Evolutionary conservation across 2,329 filamentous ascomycete species (phyloP).

Genomic region (Periconia sp.): DNA sequence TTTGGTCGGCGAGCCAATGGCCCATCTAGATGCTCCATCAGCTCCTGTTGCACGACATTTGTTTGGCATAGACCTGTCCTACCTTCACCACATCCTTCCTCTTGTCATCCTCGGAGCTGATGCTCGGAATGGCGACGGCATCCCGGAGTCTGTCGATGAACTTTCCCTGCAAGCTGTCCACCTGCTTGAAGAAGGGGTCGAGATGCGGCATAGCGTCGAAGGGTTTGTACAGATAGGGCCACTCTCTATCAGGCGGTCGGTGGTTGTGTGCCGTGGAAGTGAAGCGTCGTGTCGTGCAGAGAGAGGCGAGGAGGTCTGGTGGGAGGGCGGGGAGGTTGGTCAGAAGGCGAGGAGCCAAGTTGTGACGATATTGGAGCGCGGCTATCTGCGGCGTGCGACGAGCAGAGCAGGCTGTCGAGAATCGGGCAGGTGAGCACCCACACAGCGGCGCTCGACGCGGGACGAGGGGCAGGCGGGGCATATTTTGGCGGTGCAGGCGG

Average conservation of each 20-base stretch:
- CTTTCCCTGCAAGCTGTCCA: conserved; percentile 76
- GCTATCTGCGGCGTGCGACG: conserved; percentile 38
- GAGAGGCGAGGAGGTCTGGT: conserved; percentile 15
- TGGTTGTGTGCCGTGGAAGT: conserved; percentile 3
- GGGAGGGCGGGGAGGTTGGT: conserved; percentile 15
- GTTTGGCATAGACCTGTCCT: conserved; percentile 19
- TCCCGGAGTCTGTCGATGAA: conserved; percentile 91
- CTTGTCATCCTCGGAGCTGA: conserved; percentile 89
- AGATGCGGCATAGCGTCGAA: conserved; percentile 80
- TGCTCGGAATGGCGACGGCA: conserved; percentile 94
- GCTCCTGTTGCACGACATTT: not conserved
- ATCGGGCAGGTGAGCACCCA: conserved; percentile 36
- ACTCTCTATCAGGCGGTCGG: conserved; percentile 24
- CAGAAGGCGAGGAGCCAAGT: conserved; percentile 17
- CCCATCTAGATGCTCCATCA: conserved; percentile 69
- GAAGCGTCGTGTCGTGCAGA: conserved; percentile 23
- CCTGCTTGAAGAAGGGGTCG: conserved; percentile 91
- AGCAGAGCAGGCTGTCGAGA: conserved; percentile 17
- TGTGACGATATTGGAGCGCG: conserved; percentile 19
- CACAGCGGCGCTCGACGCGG: conserved; percentile 7
- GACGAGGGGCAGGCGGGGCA: conserved; percentile 27
- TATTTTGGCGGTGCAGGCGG: conserved; percentile 7
- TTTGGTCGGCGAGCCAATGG: conserved; percentile 83
- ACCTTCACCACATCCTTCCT: conserved; percentile 88
- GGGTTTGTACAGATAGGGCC: conserved; percentile 57